A percentile compares a stretch with the other conserved stretches of the same genome.
phyloP scores from a whole-genome alignment of 148 eudicot genomes.

The Chenopodium album region DNA sequence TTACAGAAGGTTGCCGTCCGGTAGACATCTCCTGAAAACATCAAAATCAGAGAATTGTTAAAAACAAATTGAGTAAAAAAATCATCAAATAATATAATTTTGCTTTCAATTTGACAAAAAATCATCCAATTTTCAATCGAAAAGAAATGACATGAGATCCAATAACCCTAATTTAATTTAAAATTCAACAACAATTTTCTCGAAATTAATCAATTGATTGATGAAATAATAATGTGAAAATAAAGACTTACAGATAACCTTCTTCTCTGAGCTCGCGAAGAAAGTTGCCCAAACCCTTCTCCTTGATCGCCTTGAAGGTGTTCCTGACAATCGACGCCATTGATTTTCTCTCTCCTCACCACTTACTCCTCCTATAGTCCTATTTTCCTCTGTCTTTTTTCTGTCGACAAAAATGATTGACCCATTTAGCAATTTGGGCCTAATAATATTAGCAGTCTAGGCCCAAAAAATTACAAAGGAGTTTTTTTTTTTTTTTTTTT shows the following conservation, averaged over 20 bases:
- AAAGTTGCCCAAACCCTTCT: slow-evolving; percentile 62
- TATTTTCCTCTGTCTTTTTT: background rate
- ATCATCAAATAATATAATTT: background rate
- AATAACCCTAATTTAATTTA: slow-evolving; percentile 18
- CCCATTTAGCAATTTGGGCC: background rate
- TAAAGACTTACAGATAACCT: slow-evolving; percentile 60
- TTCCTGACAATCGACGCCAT: slow-evolving; percentile 70
- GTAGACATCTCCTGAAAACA: slow-evolving; percentile 55
- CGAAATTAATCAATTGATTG: background rate
- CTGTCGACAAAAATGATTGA: background rate
- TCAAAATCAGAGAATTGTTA: background rate
- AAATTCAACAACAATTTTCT: background rate
- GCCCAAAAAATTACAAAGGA: background rate
- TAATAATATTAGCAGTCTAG: background rate
- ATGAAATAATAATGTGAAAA: slow-evolving; percentile 1
- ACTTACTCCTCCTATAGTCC: background rate
- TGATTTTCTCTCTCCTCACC: slow-evolving; percentile 23
- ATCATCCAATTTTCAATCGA: background rate
- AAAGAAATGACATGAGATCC: background rate
- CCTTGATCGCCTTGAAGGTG: slow-evolving; percentile 60
- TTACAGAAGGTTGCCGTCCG: slow-evolving; percentile 79
- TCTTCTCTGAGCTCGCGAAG: slow-evolving; percentile 63
- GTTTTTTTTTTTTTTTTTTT: too few species aligned
- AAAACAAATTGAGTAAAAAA: too few species aligned
- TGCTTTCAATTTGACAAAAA: background rate